Evolutionary conservation across 176 grass and related monocot genomes (phyloP), one percentile per base, ranked within the genome.

Genomic region (Chrysopogon serrulatus): DNA sequence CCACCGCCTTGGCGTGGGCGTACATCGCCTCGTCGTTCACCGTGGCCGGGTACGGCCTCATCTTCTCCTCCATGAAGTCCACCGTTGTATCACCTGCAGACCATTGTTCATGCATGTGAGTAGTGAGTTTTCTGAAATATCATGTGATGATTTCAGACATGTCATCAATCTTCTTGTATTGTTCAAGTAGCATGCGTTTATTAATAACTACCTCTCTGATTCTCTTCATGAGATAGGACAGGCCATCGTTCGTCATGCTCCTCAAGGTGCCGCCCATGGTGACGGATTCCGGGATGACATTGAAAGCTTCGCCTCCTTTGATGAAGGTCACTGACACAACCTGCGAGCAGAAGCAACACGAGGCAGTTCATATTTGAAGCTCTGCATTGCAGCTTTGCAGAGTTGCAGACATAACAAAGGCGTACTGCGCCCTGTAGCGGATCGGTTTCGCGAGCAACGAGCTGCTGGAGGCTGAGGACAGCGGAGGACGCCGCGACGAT

Each of bases 221-320:
- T 34, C 95, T 88, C 37, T 71, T 80, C 77, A 26, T 65, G 28
- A 97, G 88, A 31, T 80, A 82, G 17, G 44, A 81, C 1, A 92
- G 10, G 31, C 95, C 92, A 73, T 97, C 73, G 14, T 28, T 79
- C 43, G 90, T 92, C 73, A 92, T 86, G 77, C 90, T 94, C 44
- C 95, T 83, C 23, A 92, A 91, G 9, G 95, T 97, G 74, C 95
- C 92, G 23, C 90, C 92, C 65, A 97, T 57, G 16, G 92, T 89
- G 12, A 87, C 83, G 0, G 81, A 81, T 4, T 92, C 86, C 2
- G 90, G 92, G 21, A 92, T 91, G 31, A 92, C 95, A 37, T 94
- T 94, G 86, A 84, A 86, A 70, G 90, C 79, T 64, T 89, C 86
- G 34, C 95, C 92, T 44, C 86, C 92, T 69, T 84, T 89, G 48